Base-by-base conservation (phyloP, 768 basidiomycete genomes). In the Phaeotremella fagi region DNA sequence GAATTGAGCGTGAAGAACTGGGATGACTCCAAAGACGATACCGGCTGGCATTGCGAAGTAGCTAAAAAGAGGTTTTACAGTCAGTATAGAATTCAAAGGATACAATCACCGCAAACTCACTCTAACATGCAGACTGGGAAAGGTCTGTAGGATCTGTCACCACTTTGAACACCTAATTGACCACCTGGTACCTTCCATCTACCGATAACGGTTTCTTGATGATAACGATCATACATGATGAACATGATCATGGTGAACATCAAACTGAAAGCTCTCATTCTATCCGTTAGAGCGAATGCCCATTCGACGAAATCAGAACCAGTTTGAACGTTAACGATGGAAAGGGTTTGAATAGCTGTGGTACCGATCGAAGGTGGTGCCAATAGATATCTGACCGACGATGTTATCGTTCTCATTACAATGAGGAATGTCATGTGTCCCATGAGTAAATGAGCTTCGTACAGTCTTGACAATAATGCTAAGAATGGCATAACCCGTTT, bases 381-480 rank as follows among this genome's bases (percentile, higher is more conserved):
- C 22, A 57, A 23, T 11, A 46, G 22, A 24, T 50, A 45, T 25
- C 28, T 42, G 48, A 56, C 50, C 25, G 54, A 54, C 20, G 51
- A 44, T 16, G 60, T 28, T 22, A 57, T 38, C 23, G 48, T 24
- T 38, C 55, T 46, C 26, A 55, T 43, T 26, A 49, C 37, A 18
- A 54, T 45, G 44, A 63, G 48, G 28, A 61, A 23, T 27, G 52
- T 18, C 54, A 66, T 61, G 59, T 63, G 60, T 56, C 60, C 66
- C 50, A 67, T 61, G 53, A 68, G 64, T 36, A 70, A 31, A 48
- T 67, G 66, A 1, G 68, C 68, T 46, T 70, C 68, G 54, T 68
- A 70, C 27, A 70, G 38, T 15, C 68, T 54, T 31, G 50, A 52
- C 18, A 59, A 31, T 27, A 65, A 51, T 12, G 57, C 45, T 9